These are phyloP conservation scores for Inosperma sp. DNA, from an alignment of 768 basidiomycete species.

Conservation along the genomic window DNA sequence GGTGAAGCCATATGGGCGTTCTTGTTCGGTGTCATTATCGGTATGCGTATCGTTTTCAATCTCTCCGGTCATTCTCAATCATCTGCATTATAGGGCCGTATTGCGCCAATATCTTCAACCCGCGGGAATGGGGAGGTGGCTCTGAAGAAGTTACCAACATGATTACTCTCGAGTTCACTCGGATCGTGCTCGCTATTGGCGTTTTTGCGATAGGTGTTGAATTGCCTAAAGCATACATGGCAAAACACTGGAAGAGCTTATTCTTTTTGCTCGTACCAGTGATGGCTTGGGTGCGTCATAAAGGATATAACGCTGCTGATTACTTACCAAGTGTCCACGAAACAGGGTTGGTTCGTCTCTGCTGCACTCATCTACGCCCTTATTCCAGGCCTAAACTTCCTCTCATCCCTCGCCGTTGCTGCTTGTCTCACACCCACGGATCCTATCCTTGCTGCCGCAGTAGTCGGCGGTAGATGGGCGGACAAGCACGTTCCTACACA, in stretches of 20 bases:
- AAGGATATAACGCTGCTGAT: constrained; percentile 1
- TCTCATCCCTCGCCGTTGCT: constrained; percentile 84
- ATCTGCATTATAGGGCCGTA: constrained; percentile 58
- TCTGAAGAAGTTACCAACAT: constrained; percentile 50
- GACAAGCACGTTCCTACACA: constrained; percentile 94
- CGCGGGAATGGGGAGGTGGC: constrained; percentile 63
- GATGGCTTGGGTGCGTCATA: constrained; percentile 71
- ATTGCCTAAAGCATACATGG: constrained; percentile 92
- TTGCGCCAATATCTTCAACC: constrained; percentile 76
- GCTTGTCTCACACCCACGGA: constrained; percentile 95
- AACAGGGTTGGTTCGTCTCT: constrained; percentile 90
- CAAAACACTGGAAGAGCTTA: constrained; percentile 87
- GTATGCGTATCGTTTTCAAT: constrained; percentile 33
- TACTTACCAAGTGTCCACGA: constrained; percentile 12
- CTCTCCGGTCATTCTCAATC: constrained; percentile 4
- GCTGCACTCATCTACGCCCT: constrained; percentile 88
- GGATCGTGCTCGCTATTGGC: constrained; percentile 91
- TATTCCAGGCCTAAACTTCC: constrained; percentile 84
- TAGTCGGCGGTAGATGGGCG: constrained; percentile 93
- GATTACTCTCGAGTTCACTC: constrained; percentile 87
- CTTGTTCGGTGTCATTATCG: constrained; percentile 86
- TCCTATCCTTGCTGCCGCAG: constrained; percentile 88
- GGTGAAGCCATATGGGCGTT: constrained; percentile 98
- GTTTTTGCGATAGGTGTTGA: constrained; percentile 99
- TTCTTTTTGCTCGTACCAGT: constrained; percentile 78